Percentiles rank a stretch among this genome's conserved stretches.
Evolutionary conservation across 306 rosid species (phyloP).

Genomic region (Trifolium fragiferum): DNA sequence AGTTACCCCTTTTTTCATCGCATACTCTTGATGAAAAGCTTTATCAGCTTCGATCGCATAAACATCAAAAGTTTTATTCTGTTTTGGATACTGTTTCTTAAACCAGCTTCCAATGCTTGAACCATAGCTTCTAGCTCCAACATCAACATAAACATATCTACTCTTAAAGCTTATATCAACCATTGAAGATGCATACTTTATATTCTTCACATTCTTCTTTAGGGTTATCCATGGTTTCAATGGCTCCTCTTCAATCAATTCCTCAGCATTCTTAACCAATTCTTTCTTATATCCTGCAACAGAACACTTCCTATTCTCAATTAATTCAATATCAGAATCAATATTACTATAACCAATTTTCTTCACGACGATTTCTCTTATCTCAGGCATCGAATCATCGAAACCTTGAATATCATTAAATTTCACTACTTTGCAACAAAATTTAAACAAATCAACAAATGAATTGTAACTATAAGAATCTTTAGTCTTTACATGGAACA

Average conservation of each 20-base stretch:
- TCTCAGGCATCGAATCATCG: slow-evolving; percentile 64
- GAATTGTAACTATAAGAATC: slow-evolving; percentile 91
- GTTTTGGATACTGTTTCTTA: slow-evolving; percentile 89
- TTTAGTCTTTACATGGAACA: slow-evolving; percentile 76
- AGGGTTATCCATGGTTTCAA: slow-evolving; percentile 90
- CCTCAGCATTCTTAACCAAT: slow-evolving; percentile 66
- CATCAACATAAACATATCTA: slow-evolving; percentile 84
- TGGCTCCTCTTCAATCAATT: slow-evolving; percentile 73
- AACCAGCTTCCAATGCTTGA: slow-evolving; percentile 97
- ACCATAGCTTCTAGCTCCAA: slow-evolving; percentile 93
- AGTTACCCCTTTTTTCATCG: slow-evolving; percentile 62
- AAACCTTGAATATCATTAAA: slow-evolving; percentile 59
- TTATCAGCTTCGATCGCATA: slow-evolving; percentile 93
- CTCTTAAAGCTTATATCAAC: slow-evolving; percentile 82
- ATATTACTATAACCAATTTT: slow-evolving; percentile 37
- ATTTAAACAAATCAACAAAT: slow-evolving; percentile 70
- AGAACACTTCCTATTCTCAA: slow-evolving; percentile 51
- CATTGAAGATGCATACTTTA: slow-evolving; percentile 76
- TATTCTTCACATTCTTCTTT: slow-evolving; percentile 81
- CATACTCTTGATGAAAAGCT: slow-evolving; percentile 76
- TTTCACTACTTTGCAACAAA: slow-evolving; percentile 69
- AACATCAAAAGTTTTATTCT: slow-evolving; percentile 86
- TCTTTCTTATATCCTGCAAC: slow-evolving; percentile 66
- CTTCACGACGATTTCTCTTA: slow-evolving; percentile 65
- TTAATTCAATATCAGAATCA: slow-evolving; percentile 27